Evolutionary conservation across 805 yeast species (phyloP).

Genomic region (Candida coquimbonensis): DNA sequence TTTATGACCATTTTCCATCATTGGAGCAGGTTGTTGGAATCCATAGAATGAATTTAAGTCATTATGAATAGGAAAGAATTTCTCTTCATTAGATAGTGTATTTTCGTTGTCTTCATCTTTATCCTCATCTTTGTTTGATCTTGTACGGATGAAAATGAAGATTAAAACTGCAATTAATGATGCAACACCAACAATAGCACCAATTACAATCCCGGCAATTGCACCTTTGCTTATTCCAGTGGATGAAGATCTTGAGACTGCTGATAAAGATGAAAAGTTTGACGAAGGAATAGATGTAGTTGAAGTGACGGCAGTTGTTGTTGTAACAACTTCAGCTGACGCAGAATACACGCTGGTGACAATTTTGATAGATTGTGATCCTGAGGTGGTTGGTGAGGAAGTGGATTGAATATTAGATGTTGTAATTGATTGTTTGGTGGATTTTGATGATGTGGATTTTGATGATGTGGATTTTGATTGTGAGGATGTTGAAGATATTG

Average conservation of each 20-base stretch:
- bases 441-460: conserved; percentile 7
- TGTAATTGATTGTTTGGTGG: conserved; percentile 1
- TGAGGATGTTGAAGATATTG: conserved; percentile 2
- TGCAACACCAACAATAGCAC: conserved; percentile 40
- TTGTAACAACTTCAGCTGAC: conserved; percentile 10
- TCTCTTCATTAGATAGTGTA: conserved; percentile 5
- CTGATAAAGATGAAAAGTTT: conserved; percentile 11
- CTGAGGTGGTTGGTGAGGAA: conserved; percentile 5
- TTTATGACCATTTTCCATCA: conserved; percentile 31
- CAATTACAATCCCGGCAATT: conserved; percentile 57
- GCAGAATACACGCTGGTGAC: conserved; percentile 17
- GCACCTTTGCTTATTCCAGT: conserved; percentile 34
- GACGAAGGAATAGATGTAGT: conserved; percentile 6
- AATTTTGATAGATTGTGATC: conserved; percentile 3
- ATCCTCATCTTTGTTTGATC: conserved; percentile 10
- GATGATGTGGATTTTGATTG: conserved; percentile 8
- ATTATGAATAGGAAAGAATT: conserved; percentile 8
- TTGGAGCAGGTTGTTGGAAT: conserved; percentile 4
- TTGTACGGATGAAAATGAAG: conserved; percentile 13
- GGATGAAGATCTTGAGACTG: conserved; percentile 7
- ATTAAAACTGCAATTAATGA: conserved; percentile 26
- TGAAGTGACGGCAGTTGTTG: conserved; percentile 8
- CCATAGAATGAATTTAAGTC: conserved; percentile 5
- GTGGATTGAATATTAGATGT: conserved; percentile 12
- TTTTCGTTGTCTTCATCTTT: conserved; percentile 14